Conservation (phyloP, 305 asterid genomes). For the Lippia alba region DNA sequence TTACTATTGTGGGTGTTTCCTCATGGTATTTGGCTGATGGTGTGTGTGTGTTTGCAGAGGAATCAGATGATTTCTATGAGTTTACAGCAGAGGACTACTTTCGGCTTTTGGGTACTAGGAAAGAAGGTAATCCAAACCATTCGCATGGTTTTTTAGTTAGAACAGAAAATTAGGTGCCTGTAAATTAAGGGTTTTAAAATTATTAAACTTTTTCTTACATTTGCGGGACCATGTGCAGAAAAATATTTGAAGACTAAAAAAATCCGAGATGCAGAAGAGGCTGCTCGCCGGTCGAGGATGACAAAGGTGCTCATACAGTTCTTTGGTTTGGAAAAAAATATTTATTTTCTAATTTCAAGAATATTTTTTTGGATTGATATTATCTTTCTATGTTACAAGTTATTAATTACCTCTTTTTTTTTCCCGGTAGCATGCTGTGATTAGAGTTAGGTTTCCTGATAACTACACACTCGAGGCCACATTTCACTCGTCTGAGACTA, state of each 20-base stretch:
- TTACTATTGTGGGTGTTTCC: conserved; percentile 1
- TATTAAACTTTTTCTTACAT: conserved; percentile 1
- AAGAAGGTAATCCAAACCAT: conserved; percentile 64
- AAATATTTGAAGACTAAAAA: conserved; percentile 82
- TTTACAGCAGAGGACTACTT: conserved; percentile 88
- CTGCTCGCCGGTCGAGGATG: conserved; percentile 84
- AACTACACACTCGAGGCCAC: conserved; percentile 82
- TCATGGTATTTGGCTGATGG: conserved; percentile 15
- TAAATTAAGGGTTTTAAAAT: conserved; percentile 5
- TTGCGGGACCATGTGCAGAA: conserved; percentile 50
- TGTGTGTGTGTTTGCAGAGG: conserved; percentile 50
- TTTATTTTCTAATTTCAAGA: conserved; percentile 12
- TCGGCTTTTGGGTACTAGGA: conserved; percentile 74
- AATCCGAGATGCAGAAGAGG: conserved; percentile 85
- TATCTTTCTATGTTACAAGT: conserved; percentile 21
- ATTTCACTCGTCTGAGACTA: conserved; percentile 87
- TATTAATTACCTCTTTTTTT: conserved; percentile 14
- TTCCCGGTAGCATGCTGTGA: conserved; percentile 63
- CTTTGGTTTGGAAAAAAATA: conserved; percentile 16
- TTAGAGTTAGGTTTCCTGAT: conserved; percentile 93
- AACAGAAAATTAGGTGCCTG: not conserved
- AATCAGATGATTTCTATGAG: conserved; percentile 83
- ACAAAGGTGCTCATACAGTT: conserved; percentile 67
- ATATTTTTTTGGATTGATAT: not conserved
- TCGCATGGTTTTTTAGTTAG: conserved; percentile 11